Conservation (phyloP, 768 basidiomycete species). For the Leccinum variicolor region DNA sequence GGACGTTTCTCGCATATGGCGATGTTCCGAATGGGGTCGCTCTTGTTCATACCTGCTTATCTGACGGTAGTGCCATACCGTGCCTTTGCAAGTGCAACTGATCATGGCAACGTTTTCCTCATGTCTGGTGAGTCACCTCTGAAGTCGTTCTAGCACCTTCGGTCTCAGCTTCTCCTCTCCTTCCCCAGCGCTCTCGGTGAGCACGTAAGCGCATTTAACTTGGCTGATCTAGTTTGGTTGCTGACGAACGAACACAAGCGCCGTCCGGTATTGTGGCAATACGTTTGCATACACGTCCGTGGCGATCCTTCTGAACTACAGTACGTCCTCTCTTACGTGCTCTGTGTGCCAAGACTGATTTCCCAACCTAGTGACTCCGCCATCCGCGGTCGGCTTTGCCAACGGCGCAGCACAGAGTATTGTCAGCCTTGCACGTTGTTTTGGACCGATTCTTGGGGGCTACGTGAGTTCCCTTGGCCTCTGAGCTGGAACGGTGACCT, state of each 20-base stretch:
- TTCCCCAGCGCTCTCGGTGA: conserved; percentile 59
- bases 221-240: neutral
- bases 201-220: conserved; percentile 59
- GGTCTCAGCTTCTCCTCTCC: conserved; percentile 6
- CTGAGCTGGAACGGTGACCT: neutral
- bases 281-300: conserved; percentile 92
- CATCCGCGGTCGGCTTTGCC: conserved; percentile 81
- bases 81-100: conserved; percentile 61
- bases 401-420: conserved; percentile 97
- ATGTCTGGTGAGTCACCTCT: conserved; percentile 63
- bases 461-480: conserved; percentile 45
- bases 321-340: conserved; percentile 36
- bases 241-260: conserved; percentile 41
- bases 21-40: conserved; percentile 87
- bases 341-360: neutral
- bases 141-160: neutral
- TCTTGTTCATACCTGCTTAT: conserved; percentile 89
- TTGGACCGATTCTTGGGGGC: conserved; percentile 84
- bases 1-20: conserved; percentile 80
- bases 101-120: conserved; percentile 72
- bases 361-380: conserved; percentile 73
- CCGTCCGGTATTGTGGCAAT: conserved; percentile 81
- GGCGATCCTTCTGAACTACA: conserved; percentile 84
- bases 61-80: conserved; percentile 75
- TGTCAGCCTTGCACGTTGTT: conserved; percentile 87